Evolutionary conservation across 164 flowering plant genomes (phyloP), one percentile per base, ranked within the genome.

Genomic region (Tetracentron sinense): DNA sequence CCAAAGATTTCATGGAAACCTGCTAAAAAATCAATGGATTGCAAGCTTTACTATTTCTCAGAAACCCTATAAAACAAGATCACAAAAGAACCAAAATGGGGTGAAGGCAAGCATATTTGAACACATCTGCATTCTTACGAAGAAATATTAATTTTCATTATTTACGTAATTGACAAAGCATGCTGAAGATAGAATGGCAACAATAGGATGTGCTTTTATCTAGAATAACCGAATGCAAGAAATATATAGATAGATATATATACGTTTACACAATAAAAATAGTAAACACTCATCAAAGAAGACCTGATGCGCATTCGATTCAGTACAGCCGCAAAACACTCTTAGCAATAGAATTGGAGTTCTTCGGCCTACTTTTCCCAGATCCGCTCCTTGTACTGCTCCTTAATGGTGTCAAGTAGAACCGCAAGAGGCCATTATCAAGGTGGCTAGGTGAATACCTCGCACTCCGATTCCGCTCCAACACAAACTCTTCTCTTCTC

Each of bases 401-500:
- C 67, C 88, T 77, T 77, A 79, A 33, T 7, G 99, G 99, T 0
- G 96, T 85, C 86, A 95, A 76, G 72, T 92, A 88, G 72, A 95
- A 88, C 54, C 96, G 71, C 29, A 86, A 70, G 7, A 84, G 65
- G 25, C 96, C 97, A 71, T 80, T 81, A 47, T 88, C 97, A 60
- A 82, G 52, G 58, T 80, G 64, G 50, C 54, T 76, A 0, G 93
- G 81, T 31, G 89, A 80, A 63, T 81, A 81, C 65, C 83, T 75
- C 15, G 75, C 74, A 68, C 87, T 87, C 65, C 77, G 68, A 42
- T 81, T 85, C 42, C 85, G 63, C 65, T 84, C 92, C 67, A 83
- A 63, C 59, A 77, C 67, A 31, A 71, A 48, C 22, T 81, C 87
- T n/a, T 87, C 90, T 48, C 72, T 82, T 42, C 75, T 78, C 72